phyloP scores from a whole-genome alignment of 208 protist species.

The Trypanosoma platydactyli region DNA sequence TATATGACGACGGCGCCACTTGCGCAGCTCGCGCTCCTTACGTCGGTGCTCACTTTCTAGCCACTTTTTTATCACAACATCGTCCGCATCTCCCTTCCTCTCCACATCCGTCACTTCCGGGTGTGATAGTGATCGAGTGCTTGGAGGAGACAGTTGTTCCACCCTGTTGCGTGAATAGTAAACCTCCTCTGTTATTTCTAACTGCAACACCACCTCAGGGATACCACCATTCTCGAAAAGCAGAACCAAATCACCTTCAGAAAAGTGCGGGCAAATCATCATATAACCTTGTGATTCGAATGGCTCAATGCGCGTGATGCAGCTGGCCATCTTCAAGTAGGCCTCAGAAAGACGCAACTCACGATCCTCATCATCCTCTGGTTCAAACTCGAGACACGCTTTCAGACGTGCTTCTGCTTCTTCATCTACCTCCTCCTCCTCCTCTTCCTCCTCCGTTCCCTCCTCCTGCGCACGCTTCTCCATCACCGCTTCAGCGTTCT shows the following conservation, averaged over 20 bases:
- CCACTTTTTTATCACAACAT: conserved; percentile 9
- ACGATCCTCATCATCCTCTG: conserved; percentile 83
- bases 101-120: background rate
- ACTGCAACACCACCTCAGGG: conserved; percentile 72
- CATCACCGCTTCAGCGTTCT: conserved; percentile 56
- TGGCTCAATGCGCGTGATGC: conserved; percentile 82
- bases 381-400: conserved; percentile 76
- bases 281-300: conserved; percentile 87
- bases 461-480: conserved; percentile 54
- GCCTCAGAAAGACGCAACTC: conserved; percentile 76
- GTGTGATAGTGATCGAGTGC: too few species aligned
- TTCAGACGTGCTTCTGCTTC: conserved; percentile 72
- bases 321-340: conserved; percentile 80
- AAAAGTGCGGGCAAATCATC: conserved; percentile 81
- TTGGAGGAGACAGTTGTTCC: background rate
- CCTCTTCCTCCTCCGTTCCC: conserved; percentile 43
- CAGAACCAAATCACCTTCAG: conserved; percentile 73
- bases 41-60: conserved; percentile 22
- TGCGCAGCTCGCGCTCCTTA: conserved; percentile 57
- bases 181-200: conserved; percentile 57
- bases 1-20: conserved; percentile 91
- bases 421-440: conserved; percentile 59
- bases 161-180: conserved; percentile 36
- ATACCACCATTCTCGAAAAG: conserved; percentile 65
- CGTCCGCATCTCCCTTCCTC: conserved; percentile 7